Evolutionary conservation across 805 yeast species (phyloP), one percentile per base, ranked within the genome.

Genomic region (Yarrowia sp.): DNA sequence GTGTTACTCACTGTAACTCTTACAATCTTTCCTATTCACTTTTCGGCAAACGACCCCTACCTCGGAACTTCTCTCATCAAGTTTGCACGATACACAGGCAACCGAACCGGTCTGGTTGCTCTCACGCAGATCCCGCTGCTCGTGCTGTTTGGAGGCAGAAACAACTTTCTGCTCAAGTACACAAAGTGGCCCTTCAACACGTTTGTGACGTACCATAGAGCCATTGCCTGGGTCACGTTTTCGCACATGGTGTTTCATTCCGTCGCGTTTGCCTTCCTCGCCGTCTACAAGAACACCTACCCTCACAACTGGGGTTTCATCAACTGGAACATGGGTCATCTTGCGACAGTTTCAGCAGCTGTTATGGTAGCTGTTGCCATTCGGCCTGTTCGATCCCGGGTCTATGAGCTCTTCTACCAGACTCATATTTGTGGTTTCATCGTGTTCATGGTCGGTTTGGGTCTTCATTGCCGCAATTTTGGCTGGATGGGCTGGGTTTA

Each of bases 401-500:
- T 17, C 51, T 43, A 58, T n/a, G 51, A 44, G 35, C n/a, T 58
- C 45, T 58, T 58, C 45, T 44, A 58, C n/a, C 50, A 44, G 22
- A 38, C 50, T 5, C 50, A 57, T 15, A 64, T 64, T 32, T 15
- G 55, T 11, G 55, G 67, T 7, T 68, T 68, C 31, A 17, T 79
- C 6, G 66, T 79, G 4, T 85, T 86, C 71, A 77, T 87, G 64
- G 78, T 77, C 8, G 82, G 83, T 60, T 79, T 83, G 62, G 87
- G 84, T 82, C 76, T 77, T 33, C 92, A 88, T 72, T 81, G 86
- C 72, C 65, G 9, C 72, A 78, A 58, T 72, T 77, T 82, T 66
- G 84, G 84, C 0, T 83, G 84, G 82, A 78, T 78, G 72, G 80
- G 77, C 63, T 83, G 81, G 78, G 70, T 82, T 3, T 82, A 82